Conservation (phyloP, 371 early-diverging fungal species). For the Actinomortierella wolfii region DNA sequence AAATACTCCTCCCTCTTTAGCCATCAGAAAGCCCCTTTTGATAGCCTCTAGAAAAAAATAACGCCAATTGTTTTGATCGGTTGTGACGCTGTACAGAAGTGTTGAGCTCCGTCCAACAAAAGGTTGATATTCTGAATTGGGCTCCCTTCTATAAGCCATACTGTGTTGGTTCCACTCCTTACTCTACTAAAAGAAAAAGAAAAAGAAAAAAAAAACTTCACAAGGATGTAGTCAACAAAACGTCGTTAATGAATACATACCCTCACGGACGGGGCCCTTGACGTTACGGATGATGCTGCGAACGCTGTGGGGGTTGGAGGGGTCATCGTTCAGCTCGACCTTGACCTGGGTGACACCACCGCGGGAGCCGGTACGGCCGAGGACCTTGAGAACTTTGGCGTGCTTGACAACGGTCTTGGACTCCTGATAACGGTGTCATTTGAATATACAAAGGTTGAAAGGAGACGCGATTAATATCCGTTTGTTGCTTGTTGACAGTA, state of each 20-base stretch:
- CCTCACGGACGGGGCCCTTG: conserved; percentile 97
- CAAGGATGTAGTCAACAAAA: conserved; percentile 7
- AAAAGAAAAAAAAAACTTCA: background rate
- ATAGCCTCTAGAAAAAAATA: too few relatives aligned
- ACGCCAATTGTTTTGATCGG: too few relatives aligned
- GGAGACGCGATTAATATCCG: too few relatives aligned
- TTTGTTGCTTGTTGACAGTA: background rate
- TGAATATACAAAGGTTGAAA: too few relatives aligned
- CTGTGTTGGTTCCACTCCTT: background rate
- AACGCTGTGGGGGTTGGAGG: conserved; percentile 56
- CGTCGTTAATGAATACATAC: too few relatives aligned
- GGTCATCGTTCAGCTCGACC: conserved; percentile 97
- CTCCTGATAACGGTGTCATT: conserved; percentile 52
- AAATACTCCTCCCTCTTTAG: too few relatives aligned
- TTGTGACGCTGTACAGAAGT: too few relatives aligned
- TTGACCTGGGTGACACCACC: conserved; percentile 99
- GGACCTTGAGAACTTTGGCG: conserved; percentile 94
- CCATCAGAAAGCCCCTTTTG: too few relatives aligned
- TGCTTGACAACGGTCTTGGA: conserved; percentile 85
- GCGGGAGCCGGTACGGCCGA: conserved; percentile 99
- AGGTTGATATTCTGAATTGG: too few relatives aligned
- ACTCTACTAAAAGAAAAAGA: too few relatives aligned
- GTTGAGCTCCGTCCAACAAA: too few relatives aligned
- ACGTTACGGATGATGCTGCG: conserved; percentile 99
- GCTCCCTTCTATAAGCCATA: background rate